phyloP scores from a whole-genome alignment of 306 rosid species.

The Trifolium pratense region DNA sequence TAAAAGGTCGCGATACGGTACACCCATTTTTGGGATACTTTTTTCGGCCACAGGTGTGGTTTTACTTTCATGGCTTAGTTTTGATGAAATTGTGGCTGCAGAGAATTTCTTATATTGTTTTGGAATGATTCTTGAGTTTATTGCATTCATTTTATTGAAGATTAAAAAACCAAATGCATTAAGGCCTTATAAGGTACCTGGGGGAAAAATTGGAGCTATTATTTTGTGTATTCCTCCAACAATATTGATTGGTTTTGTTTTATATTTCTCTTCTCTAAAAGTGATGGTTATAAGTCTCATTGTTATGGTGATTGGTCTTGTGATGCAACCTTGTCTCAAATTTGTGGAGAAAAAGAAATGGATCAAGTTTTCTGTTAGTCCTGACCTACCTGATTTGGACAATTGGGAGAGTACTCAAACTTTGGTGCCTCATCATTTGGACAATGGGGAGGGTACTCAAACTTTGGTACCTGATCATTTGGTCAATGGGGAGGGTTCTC shows the following conservation, averaged over 20 bases:
- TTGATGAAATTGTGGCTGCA: conserved; percentile 13
- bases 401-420: conserved; percentile 35
- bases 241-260: conserved; percentile 63
- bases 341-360: conserved; percentile 65
- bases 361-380: conserved; percentile 71
- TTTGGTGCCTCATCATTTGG: neutral
- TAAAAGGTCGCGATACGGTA: conserved; percentile 4
- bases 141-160: conserved; percentile 16
- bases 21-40: neutral
- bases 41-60: conserved; percentile 7
- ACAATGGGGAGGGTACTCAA: no score
- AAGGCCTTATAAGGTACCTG: conserved; percentile 76
- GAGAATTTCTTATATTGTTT: conserved; percentile 15
- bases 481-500: no score
- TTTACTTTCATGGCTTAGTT: conserved; percentile 8
- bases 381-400: conserved; percentile 68
- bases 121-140: conserved; percentile 29
- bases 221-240: conserved; percentile 80
- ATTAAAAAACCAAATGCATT: conserved; percentile 8
- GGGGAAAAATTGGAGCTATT: conserved; percentile 72
- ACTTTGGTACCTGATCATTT: no score
- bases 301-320: conserved; percentile 70
- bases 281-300: conserved; percentile 60
- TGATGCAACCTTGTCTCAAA: conserved; percentile 71
- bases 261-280: conserved; percentile 67